Percentiles rank a stretch among this genome's conserved stretches.
Conservation (phyloP, 495 filamentous ascomycete genomes). For the Immersiella caudata region DNA sequence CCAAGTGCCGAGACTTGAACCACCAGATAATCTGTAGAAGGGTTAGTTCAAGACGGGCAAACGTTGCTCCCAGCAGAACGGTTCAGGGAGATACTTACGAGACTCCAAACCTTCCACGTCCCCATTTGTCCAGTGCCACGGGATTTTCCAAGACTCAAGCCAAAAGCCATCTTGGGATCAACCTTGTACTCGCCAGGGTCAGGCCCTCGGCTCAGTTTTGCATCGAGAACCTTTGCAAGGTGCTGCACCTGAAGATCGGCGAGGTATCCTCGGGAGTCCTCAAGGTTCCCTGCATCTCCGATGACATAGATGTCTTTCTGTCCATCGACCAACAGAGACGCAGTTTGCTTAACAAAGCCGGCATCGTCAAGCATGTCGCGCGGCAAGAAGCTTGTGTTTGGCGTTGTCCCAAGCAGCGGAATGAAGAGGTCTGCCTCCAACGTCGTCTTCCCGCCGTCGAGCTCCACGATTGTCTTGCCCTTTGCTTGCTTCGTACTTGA, state of each 20-base stretch:
- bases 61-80: no score
- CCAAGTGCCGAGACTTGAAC: conserved; percentile 47
- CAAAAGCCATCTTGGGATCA: conserved; percentile 29
- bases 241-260: conserved; percentile 32
- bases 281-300: conserved; percentile 44
- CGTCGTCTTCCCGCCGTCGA: conserved; percentile 30
- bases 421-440: conserved; percentile 46
- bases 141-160: conserved; percentile 49
- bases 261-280: conserved; percentile 29
- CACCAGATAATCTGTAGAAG: conserved; percentile 41
- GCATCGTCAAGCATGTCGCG: conserved; percentile 34
- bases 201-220: conserved; percentile 23
- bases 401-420: conserved; percentile 45
- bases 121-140: conserved; percentile 56
- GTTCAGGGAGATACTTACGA: conserved; percentile 6
- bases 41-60: no score
- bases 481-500: conserved; percentile 18
- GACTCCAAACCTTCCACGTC: conserved; percentile 45
- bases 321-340: conserved; percentile 39
- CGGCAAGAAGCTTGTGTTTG: conserved; percentile 49
- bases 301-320: conserved; percentile 44
- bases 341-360: conserved; percentile 42
- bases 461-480: conserved; percentile 28
- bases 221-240: conserved; percentile 35
- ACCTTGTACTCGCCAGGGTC: conserved; percentile 28